phyloP scores from a whole-genome alignment of 1,139 yeast species.

The Meyerozyma carpophila region DNA sequence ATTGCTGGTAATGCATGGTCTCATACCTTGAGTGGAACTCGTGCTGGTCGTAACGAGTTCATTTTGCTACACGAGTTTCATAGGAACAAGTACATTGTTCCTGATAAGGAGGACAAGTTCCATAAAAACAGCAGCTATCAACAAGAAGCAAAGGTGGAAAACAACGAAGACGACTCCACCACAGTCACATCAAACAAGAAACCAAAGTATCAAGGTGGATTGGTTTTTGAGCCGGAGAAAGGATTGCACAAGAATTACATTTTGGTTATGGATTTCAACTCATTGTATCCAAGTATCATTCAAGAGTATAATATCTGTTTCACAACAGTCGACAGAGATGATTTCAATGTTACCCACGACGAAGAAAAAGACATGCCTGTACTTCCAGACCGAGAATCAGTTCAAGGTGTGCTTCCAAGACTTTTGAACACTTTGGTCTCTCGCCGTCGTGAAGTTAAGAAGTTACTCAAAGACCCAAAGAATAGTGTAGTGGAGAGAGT shows the following conservation, averaged over 20 bases:
- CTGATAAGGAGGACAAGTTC: slow-evolving; percentile 69
- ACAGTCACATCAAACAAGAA: slow-evolving; percentile 58
- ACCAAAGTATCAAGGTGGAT: slow-evolving; percentile 91
- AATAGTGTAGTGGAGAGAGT: slow-evolving; percentile 58
- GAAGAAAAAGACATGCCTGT: slow-evolving; percentile 68
- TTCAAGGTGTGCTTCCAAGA: slow-evolving; percentile 82
- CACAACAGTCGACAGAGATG: slow-evolving; percentile 82
- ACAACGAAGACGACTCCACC: slow-evolving; percentile 41
- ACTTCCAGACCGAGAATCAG: slow-evolving; percentile 54
- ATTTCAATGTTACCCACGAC: slow-evolving; percentile 36
- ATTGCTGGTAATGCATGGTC: slow-evolving; percentile 99
- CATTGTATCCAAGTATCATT: slow-evolving; percentile 93
- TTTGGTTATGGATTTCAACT: slow-evolving; percentile 96
- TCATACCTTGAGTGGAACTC: slow-evolving; percentile 87
- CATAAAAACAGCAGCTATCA: slow-evolving; percentile 37
- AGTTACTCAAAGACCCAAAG: slow-evolving; percentile 70
- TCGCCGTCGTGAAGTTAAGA: slow-evolving; percentile 91
- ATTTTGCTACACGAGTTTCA: slow-evolving; percentile 90
- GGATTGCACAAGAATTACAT: slow-evolving; percentile 88
- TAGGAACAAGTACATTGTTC: slow-evolving; percentile 75
- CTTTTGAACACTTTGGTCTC: slow-evolving; percentile 78
- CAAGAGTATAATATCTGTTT: slow-evolving; percentile 97
- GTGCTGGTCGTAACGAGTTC: slow-evolving; percentile 94
- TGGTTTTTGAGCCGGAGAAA: slow-evolving; percentile 94
- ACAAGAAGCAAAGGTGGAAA: slow-evolving; percentile 35